These are phyloP conservation scores for Boletus rufocinnamomeus DNA, from an alignment of 768 basidiomycete genomes.

Conservation along the genomic window DNA sequence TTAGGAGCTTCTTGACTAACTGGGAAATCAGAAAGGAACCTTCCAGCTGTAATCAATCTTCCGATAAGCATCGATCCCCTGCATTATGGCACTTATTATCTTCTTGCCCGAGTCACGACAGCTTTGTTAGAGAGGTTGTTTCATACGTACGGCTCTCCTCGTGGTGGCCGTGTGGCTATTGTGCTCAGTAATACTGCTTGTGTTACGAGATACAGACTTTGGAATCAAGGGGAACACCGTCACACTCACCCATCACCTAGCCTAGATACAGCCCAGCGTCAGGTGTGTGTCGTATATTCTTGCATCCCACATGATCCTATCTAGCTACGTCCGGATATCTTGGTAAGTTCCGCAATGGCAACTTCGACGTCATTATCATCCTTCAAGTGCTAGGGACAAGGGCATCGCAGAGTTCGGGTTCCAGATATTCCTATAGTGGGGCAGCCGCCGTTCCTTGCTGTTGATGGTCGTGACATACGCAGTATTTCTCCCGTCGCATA, in stretches of 20 bases:
- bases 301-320: background rate
- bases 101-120: background rate
- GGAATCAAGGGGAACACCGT: background rate
- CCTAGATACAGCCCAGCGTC: background rate
- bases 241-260: background rate
- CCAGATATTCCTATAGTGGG: background rate
- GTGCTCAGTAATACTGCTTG: background rate
- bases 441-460: background rate
- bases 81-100: background rate
- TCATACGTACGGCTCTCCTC: slow-evolving; percentile 8
- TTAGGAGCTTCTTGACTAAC: slow-evolving; percentile 3
- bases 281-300: background rate
- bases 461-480: background rate
- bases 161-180: slow-evolving; percentile 12
- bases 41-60: background rate
- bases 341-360: background rate
- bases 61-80: background rate
- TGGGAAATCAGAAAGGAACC: slow-evolving; percentile 5
- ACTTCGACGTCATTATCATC: background rate
- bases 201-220: background rate
- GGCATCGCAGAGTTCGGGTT: background rate
- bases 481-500: background rate
- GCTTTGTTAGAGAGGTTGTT: background rate
- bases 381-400: background rate
- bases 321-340: background rate